Base-by-base conservation (phyloP, 495 filamentous ascomycete species). In the Cercophora sp. region DNA sequence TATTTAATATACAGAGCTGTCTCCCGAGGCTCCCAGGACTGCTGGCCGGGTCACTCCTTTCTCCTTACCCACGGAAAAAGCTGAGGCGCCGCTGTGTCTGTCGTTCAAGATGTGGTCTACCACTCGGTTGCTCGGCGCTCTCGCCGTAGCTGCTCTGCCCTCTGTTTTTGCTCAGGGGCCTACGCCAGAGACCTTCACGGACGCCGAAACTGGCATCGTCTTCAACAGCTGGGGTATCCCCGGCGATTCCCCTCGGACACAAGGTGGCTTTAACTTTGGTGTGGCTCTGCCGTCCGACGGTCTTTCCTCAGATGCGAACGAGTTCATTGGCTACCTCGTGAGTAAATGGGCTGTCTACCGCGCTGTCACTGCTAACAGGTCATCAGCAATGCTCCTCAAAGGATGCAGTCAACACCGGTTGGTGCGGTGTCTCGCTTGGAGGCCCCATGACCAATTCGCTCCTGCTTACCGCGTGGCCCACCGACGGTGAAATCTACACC, bases 251-350 rank as follows among this genome's bases (percentile, higher is more conserved):
- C 13, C 61, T 8, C 59, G 64, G 37, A 66, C 62, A 4, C 49
- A 55, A n/a, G 76, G 75, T 0, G 63, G 60, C 20, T 70, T 74
- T 48, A 80, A 76, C 40, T 78, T 77, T 55, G 83, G 83, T 64
- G 57, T 84, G 41, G 73, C 79, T 9, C 63, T 86, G 29, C 83
- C 83, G 5, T 54, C 62, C 5, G 66, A 75, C 52, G 74, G 72
- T 18, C 67, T 77, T n/a, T 69, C 70, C 1, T 70, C 66, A 18
- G 70, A 83, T 56, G 72, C 76, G 4, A 70, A 60, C 31, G 82
- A 85, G 56, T 85, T 82, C 52, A 80, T 85, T 56, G 83, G 83
- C 16, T 62, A 73, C 42, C 66, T 80, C 54, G 77, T 79, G 67
- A 2, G 75, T 40, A n/a, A n/a, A n/a, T n/a, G n/a, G n/a, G n/a